Evolutionary conservation across 306 rosid species (phyloP), one percentile per base, ranked within the genome.

Genomic region (Dalbergia cochinchinensis): DNA sequence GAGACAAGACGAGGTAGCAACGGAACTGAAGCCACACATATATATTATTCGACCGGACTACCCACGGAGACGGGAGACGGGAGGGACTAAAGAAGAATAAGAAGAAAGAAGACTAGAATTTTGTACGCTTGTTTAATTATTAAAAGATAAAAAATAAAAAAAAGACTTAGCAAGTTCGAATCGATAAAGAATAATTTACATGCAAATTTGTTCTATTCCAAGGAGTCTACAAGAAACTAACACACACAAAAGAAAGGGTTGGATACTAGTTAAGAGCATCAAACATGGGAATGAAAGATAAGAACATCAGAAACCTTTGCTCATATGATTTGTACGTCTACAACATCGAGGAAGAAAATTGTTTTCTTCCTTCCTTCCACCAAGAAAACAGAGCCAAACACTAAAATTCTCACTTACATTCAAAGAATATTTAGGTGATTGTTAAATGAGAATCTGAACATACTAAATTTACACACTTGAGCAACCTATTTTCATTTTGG

Each of bases 401-500:
- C 65, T 77, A 65, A 69, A 78, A 71, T 42, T 60, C 65, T 72
- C 77, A 48, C 77, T 75, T 69, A 74, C 82, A 82, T 78, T 74
- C 78, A 86, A 86, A 79, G 81, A 86, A 86, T 80, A 73, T 71
- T 71, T 66, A 59, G 63, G 44, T 83, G 31, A 16, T 77, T 80
- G 85, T 80, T 68, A 73, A 81, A 77, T 31, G 65, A 63, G 69
- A 69, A 57, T 63, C 85, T 78, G 77, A 69, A 41, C 73, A 73
- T 55, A 80, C 67, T 22, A 80, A 63, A 71, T 86, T 86, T 87
- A 84, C 88, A 84, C 90, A 87, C 86, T n/a, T n/a, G 70, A 41
- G 80, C 67, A 87, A 55, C 84, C 87, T 73, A 80, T 80, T 83
- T 77, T 82, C 82, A 82, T 84, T 85, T 83, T 83, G 80, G 80